Percentiles rank a stretch among this genome's conserved stretches.
These are phyloP conservation scores for Senna siamea DNA, from an alignment of 306 rosid species.

Conservation along the genomic window DNA sequence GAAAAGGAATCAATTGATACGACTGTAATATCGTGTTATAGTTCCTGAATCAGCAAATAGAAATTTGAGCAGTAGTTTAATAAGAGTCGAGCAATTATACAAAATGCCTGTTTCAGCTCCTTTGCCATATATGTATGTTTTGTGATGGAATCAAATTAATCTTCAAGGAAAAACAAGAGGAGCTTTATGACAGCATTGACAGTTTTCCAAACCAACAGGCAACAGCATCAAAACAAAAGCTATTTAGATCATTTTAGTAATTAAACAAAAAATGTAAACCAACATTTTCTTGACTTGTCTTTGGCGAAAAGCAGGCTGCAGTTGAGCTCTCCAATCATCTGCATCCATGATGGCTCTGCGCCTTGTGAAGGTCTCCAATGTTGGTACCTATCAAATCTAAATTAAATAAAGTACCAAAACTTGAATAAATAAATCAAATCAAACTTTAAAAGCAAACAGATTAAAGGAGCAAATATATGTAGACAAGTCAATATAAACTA, in stretches of 20 bases:
- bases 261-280: neutral
- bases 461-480: too few relatives aligned
- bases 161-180: neutral
- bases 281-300: conserved; percentile 35
- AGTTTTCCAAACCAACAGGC: neutral
- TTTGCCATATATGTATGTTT: neutral
- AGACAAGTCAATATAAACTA: neutral
- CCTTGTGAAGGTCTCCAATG: conserved; percentile 22
- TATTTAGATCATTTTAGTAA: neutral
- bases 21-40: too few relatives aligned
- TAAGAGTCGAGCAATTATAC: neutral
- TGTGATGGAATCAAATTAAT: neutral
- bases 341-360: conserved; percentile 25
- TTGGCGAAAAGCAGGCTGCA: conserved; percentile 31
- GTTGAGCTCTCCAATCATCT: conserved; percentile 40
- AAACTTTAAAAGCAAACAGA: neutral
- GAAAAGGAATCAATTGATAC: too few relatives aligned
- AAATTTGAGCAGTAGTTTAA: neutral
- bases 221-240: neutral
- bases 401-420: neutral
- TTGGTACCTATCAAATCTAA: neutral
- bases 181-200: neutral
- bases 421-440: neutral
- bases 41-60: neutral
- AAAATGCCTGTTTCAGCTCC: neutral